Evolutionary conservation across 768 basidiomycete species (phyloP).

Genomic region (Phylloporus rhodoxanthus): DNA sequence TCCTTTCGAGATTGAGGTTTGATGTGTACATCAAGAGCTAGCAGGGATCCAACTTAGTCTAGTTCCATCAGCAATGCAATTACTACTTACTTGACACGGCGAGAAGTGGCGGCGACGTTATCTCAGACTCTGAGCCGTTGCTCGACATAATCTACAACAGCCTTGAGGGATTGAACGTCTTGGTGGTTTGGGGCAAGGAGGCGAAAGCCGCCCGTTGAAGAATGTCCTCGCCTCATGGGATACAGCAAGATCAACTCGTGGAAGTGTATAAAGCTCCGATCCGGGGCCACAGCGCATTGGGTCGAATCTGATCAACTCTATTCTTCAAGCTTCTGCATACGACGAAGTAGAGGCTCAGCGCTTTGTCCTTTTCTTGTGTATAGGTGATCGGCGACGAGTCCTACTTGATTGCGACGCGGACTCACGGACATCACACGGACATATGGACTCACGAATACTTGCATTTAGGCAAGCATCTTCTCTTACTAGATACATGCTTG

Average conservation of each 20-base stretch:
- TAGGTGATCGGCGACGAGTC: no score
- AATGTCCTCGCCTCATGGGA: neutral
- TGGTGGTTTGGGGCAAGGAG: neutral
- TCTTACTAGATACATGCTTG: no score
- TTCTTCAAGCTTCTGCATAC: no score
- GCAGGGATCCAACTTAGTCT: neutral
- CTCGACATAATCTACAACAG: neutral
- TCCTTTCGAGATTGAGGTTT: neutral
- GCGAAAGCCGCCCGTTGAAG: neutral
- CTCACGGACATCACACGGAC: no score
- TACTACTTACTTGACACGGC: neutral
- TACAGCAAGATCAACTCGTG: neutral
- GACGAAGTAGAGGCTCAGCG: no score
- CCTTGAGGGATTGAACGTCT: neutral
- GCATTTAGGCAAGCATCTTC: no score
- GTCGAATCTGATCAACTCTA: no score
- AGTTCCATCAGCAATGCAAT: neutral
- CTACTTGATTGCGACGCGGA: no score
- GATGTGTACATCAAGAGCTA: neutral
- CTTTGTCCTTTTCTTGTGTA: no score
- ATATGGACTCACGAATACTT: no score
- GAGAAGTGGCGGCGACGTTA: neutral
- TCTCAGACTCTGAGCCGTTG: neutral
- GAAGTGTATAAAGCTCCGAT: neutral
- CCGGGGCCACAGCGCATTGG: no score